phyloP scores from a whole-genome alignment of 306 rosid species.

The Ormosia semicastrata region DNA sequence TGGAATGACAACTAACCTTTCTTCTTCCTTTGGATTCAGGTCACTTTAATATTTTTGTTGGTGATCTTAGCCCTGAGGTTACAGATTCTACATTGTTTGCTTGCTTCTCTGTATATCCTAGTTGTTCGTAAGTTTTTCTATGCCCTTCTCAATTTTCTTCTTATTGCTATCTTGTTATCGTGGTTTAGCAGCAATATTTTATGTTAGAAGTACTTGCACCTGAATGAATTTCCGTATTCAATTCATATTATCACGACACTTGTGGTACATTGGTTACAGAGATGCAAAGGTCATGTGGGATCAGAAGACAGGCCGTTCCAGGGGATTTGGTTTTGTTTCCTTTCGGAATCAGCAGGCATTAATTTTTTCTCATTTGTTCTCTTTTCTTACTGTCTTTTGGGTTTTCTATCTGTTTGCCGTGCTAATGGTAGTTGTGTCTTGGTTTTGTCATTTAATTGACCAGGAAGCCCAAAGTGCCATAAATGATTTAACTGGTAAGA shows the following conservation, averaged over 20 bases:
- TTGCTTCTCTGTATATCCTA: conserved; percentile 78
- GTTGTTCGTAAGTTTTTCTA: conserved; percentile 75
- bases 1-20: neutral
- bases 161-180: neutral
- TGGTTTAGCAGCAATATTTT: neutral
- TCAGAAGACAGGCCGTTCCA: conserved; percentile 89
- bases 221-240: conserved; percentile 6
- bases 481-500: conserved; percentile 83
- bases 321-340: conserved; percentile 96
- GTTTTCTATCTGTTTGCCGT: neutral
- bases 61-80: conserved; percentile 98
- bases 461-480: conserved; percentile 98
- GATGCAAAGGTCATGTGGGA: conserved; percentile 99
- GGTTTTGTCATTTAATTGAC: conserved; percentile 19
- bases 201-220: neutral
- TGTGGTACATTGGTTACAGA: conserved; percentile 39
- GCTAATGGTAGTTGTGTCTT: conserved; percentile 21
- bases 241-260: neutral
- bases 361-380: neutral
- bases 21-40: conserved; percentile 45
- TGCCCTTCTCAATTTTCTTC: neutral
- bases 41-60: conserved; percentile 86
- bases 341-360: conserved; percentile 82
- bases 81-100: conserved; percentile 89
- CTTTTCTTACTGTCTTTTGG: neutral